These are phyloP conservation scores for Wickerhamomyces silvicola DNA, from an alignment of 805 yeast species.

Conservation along the genomic window DNA sequence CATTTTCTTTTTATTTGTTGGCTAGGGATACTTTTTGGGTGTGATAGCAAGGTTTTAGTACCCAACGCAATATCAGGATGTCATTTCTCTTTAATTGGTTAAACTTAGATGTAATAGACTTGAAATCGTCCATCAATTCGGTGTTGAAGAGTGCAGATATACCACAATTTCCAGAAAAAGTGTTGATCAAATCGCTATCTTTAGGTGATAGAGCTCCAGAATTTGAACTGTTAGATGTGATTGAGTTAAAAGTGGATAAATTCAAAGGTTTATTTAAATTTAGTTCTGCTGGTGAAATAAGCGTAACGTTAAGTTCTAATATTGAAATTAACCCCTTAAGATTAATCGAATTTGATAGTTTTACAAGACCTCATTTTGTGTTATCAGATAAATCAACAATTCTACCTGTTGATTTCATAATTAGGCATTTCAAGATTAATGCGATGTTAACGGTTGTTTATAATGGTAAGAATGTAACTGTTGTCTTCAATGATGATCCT, in stretches of 20 bases:
- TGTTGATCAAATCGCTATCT: slow-evolving; percentile 10
- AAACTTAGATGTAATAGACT: slow-evolving; percentile 14
- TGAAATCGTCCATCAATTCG: slow-evolving; percentile 17
- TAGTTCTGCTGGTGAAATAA: slow-evolving; percentile 17
- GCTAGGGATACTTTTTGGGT: no score
- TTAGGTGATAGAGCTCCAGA: slow-evolving; percentile 15
- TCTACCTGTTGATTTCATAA: slow-evolving; percentile 20
- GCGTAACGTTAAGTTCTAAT: slow-evolving; percentile 13
- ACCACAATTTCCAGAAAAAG: slow-evolving; percentile 16
- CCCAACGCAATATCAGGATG: no score
- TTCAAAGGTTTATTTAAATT: slow-evolving; percentile 21
- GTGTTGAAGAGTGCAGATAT: slow-evolving; percentile 13
- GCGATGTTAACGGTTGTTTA: slow-evolving; percentile 18
- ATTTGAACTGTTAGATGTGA: slow-evolving; percentile 17
- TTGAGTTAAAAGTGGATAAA: slow-evolving; percentile 12
- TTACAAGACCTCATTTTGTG: slow-evolving; percentile 22
- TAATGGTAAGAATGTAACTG: slow-evolving; percentile 13
- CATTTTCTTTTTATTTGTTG: no score
- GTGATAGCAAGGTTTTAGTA: no score
- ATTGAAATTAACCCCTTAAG: slow-evolving; percentile 21
- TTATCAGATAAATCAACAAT: slow-evolving; percentile 18
- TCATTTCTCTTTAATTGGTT: slow-evolving; percentile 21
- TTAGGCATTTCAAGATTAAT: slow-evolving; percentile 14
- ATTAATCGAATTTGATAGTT: slow-evolving; percentile 19
- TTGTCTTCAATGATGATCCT: slow-evolving; percentile 22